Base-by-base conservation (phyloP, 2,329 filamentous ascomycete species). In the Calonectria leucothoes region DNA sequence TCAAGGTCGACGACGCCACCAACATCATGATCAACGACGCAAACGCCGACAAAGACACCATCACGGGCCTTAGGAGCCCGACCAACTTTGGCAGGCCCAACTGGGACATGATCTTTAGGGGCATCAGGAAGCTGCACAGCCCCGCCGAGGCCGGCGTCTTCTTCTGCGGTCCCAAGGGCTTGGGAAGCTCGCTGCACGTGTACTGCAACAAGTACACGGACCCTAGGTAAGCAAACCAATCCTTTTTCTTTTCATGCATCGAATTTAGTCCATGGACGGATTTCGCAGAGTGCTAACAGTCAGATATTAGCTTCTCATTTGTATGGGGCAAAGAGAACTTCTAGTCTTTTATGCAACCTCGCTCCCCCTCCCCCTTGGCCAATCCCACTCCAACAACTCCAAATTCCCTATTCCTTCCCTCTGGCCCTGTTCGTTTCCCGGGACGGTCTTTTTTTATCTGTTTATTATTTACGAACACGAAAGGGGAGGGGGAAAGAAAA, bases 1-100 rank as follows among this genome's bases (percentile, higher is more conserved):
- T 96, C 86, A 95, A 95, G 87, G 90, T 91, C 31, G 94, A 96
- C 83, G 94, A 96, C 81, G 94, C 94, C 64, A 95, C 94, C 57
- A 96, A 97, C 86, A 96, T 97, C 86, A 96, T 96, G 94, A 95
- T 96, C 88, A 96, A 96, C 86, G 94, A 96, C 80, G 94, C 93
- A 82, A 94, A 95, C 81, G 93, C 93, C 77, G 94, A 96, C 82
- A 94, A 93, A 84, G 94, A 97, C 83, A 92, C 94, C 80, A 96
- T 97, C 82, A 97, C 94, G 0, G 94, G 95, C 69, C 89, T 97
- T 35, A 90, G 94, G 63, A 93, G 94, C 69, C 94, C 94, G 25
- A 97, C 94, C 52, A 97, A 95, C 86, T 95, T 97, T 82, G 95
- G 95, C 68, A 89, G 94, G 29, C 95, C 95, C 20, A 96, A 97